These are phyloP conservation scores for Cyberlindnera galapagoensis DNA, from an alignment of 805 yeast genomes.

Conservation along the genomic window DNA sequence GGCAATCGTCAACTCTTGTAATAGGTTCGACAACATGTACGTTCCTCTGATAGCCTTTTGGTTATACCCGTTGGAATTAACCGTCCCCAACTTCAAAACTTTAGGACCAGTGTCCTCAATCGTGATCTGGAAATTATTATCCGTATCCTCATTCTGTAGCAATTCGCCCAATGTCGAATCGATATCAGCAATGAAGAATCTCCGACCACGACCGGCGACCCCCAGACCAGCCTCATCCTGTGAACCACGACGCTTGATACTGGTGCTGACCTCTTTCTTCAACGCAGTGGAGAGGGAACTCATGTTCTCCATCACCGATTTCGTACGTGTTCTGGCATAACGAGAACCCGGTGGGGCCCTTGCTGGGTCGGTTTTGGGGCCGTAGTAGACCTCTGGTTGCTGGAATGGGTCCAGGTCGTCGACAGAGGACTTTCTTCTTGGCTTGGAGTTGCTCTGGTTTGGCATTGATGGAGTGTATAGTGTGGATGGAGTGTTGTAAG, in stretches of 20 bases:
- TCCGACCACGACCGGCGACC: slow-evolving; percentile 30
- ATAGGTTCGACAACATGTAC: slow-evolving; percentile 76
- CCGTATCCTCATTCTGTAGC: slow-evolving; percentile 76
- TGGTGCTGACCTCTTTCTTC: slow-evolving; percentile 18
- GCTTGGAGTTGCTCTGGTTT: no score
- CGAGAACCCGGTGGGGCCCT: slow-evolving; percentile 33
- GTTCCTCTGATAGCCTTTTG: slow-evolving; percentile 78
- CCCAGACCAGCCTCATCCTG: slow-evolving; percentile 39
- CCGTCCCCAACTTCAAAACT: slow-evolving; percentile 74
- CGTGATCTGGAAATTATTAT: slow-evolving; percentile 75
- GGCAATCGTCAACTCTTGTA: slow-evolving; percentile 87
- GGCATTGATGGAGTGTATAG: no score
- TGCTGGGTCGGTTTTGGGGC: slow-evolving; percentile 52
- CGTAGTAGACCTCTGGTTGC: slow-evolving; percentile 64
- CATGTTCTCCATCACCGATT: slow-evolving; percentile 36
- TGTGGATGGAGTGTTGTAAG: no score
- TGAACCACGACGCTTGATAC: slow-evolving; percentile 44
- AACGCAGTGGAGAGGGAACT: slow-evolving; percentile 15
- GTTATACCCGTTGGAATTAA: slow-evolving; percentile 74
- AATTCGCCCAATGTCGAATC: slow-evolving; percentile 65
- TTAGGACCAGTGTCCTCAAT: slow-evolving; percentile 83
- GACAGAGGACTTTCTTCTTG: slow-evolving; percentile 21
- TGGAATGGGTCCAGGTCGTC: slow-evolving; percentile 50
- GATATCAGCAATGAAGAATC: slow-evolving; percentile 67
- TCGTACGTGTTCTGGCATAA: slow-evolving; percentile 50